Conservation (phyloP, 78 protist genomes). For the slime mould (Dictyostelium discoideum) region DNA sequence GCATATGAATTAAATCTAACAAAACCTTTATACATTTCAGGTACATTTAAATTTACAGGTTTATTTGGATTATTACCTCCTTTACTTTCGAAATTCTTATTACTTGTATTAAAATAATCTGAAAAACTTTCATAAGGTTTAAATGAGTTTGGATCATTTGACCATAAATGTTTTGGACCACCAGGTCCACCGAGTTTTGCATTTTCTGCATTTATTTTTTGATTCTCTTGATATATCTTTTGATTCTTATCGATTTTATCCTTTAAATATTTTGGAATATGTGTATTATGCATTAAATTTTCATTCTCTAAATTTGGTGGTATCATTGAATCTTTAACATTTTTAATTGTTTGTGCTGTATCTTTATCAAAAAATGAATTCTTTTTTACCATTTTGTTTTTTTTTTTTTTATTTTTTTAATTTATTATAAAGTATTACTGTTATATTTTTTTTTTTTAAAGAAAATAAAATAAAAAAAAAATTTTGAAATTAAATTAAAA, state of each 20-base stretch:
- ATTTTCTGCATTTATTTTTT: neutral
- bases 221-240: neutral
- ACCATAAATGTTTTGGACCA: neutral
- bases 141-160: constrained; percentile 10
- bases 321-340: neutral
- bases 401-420: neutral
- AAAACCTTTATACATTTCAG: constrained; percentile 27
- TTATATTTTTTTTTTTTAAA: no score
- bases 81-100: neutral
- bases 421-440: no score
- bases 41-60: neutral
- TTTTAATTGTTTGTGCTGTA: neutral
- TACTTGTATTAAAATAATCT: neutral
- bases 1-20: neutral
- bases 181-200: neutral
- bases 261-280: neutral
- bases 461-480: neutral
- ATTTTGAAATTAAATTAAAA: no score
- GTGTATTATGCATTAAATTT: neutral
- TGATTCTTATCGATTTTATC: neutral
- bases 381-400: neutral
- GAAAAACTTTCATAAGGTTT: neutral
- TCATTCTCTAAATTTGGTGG: neutral
- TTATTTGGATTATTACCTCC: neutral
- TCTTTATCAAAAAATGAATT: neutral